Conservation (phyloP, 2,329 filamentous ascomycete species). For the Sporothrix protearum region DNA sequence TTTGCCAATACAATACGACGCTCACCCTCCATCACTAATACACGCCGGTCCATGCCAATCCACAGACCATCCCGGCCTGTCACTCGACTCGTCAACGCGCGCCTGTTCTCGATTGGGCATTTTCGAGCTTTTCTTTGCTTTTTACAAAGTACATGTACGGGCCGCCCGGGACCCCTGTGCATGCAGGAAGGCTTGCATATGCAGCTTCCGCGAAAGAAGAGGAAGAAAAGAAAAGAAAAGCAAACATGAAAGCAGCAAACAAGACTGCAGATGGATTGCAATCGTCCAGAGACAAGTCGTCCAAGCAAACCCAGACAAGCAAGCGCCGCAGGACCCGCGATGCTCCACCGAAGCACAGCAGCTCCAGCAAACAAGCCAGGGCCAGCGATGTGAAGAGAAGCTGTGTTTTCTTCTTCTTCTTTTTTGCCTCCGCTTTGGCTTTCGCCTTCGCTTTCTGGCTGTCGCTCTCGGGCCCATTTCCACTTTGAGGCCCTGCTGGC, state of each 20-base stretch:
- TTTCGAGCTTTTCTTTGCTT: neutral
- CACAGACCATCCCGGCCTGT: too few relatives aligned
- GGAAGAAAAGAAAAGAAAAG: neutral
- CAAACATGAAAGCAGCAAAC: neutral
- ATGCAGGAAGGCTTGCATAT: neutral
- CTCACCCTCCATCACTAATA: neutral
- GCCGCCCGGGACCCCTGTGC: constrained; percentile 6
- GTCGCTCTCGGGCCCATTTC: neutral
- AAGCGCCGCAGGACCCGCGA: neutral
- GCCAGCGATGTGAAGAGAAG: neutral
- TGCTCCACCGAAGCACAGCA: constrained; percentile 8
- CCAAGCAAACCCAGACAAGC: neutral
- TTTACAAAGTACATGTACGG: neutral
- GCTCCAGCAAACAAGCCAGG: neutral
- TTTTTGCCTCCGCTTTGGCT: neutral
- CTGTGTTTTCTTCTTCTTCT: too few relatives aligned
- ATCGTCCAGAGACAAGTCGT: neutral
- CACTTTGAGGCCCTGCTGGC: neutral
- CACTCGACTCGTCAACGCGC: constrained; percentile 11
- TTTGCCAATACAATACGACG: constrained; percentile 5
- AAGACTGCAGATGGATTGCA: neutral
- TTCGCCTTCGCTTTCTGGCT: neutral
- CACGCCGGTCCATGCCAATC: too few relatives aligned
- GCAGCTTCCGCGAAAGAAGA: neutral
- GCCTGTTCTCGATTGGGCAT: neutral